Conservation (phyloP, 2,329 filamentous ascomycete genomes). For the Amphichorda felina region DNA sequence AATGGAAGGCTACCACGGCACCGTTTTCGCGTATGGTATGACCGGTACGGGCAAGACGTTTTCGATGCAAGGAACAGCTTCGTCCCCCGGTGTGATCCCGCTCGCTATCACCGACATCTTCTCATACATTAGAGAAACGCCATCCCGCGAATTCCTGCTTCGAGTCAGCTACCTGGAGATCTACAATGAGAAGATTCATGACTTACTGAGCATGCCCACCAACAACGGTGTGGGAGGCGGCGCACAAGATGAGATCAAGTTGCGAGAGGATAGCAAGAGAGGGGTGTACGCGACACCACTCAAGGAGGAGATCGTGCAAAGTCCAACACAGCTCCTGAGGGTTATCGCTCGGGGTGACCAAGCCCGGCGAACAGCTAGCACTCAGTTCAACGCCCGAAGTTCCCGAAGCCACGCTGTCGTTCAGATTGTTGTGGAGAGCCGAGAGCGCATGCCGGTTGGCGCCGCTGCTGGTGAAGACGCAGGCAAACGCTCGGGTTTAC, state of each 20-base stretch:
- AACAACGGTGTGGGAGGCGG: slow-evolving; percentile 40
- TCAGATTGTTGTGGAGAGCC: slow-evolving; percentile 94
- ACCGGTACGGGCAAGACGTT: slow-evolving; percentile 98
- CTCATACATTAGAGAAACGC: slow-evolving; percentile 95
- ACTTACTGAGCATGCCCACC: slow-evolving; percentile 69
- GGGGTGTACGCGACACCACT: slow-evolving; percentile 93
- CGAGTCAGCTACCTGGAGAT: slow-evolving; percentile 98
- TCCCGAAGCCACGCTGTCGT: slow-evolving; percentile 97
- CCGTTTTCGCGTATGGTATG: slow-evolving; percentile 98
- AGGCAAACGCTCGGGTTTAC: slow-evolving; percentile 55
- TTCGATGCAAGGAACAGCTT: slow-evolving; percentile 97
- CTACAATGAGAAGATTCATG: slow-evolving; percentile 96
- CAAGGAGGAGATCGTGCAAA: slow-evolving; percentile 98
- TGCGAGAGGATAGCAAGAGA: slow-evolving; percentile 90
- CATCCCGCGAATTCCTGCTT: slow-evolving; percentile 83
- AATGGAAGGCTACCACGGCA: slow-evolving; percentile 98
- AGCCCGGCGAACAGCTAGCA: slow-evolving; percentile 80
- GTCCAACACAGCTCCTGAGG: slow-evolving; percentile 83
- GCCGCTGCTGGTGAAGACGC: slow-evolving; percentile 26
- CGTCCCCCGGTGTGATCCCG: slow-evolving; percentile 91
- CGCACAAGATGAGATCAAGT: slow-evolving; percentile 83
- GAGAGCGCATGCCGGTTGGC: slow-evolving; percentile 52
- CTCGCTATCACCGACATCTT: slow-evolving; percentile 98
- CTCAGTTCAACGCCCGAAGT: slow-evolving; percentile 92
- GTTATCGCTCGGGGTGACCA: slow-evolving; percentile 93